A percentile compares a stretch with the other conserved stretches of the same genome.
These are phyloP conservation scores for Dichotomopilus funicola DNA, from an alignment of 2,329 filamentous ascomycete species.

Conservation along the genomic window DNA sequence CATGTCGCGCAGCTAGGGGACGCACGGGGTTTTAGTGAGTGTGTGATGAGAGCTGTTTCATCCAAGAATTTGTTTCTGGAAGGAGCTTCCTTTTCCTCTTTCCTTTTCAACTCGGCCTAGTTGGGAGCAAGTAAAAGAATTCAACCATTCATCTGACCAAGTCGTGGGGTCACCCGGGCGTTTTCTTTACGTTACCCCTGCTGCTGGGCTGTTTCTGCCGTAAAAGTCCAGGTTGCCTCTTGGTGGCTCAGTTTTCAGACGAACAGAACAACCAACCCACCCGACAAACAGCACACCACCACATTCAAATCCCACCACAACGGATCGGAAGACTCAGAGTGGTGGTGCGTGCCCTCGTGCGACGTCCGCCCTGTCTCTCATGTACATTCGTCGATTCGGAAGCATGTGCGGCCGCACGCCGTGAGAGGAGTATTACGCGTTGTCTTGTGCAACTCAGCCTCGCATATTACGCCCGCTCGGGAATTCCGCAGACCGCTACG, in stretches of 20 bases:
- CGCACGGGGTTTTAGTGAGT: not conserved
- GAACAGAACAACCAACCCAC: no score
- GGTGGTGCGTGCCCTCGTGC: not conserved
- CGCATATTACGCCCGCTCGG: constrained; percentile 1
- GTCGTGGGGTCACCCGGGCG: no score
- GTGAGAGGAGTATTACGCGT: constrained; percentile 8
- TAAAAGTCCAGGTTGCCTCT: no score
- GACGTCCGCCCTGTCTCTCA: constrained; percentile 1
- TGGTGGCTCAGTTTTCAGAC: no score
- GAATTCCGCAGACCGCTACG: no score
- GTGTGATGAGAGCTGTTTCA: constrained; percentile 1
- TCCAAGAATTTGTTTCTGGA: not conserved
- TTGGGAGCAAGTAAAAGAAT: no score
- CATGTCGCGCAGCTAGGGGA: not conserved
- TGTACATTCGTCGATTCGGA: constrained; percentile 1
- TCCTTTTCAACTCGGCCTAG: not conserved
- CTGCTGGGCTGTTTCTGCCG: no score
- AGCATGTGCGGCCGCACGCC: constrained; percentile 6
- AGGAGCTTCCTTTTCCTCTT: not conserved
- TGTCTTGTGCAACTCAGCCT: constrained; percentile 10
- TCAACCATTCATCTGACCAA: no score
- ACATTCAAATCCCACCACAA: not conserved
- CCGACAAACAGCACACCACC: not conserved
- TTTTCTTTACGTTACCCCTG: no score
- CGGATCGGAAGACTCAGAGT: not conserved